Percentiles rank a stretch among this genome's conserved stretches.
phyloP scores from a whole-genome alignment of 2,329 filamentous ascomycete species.

The Plectosphaerella sp. region DNA sequence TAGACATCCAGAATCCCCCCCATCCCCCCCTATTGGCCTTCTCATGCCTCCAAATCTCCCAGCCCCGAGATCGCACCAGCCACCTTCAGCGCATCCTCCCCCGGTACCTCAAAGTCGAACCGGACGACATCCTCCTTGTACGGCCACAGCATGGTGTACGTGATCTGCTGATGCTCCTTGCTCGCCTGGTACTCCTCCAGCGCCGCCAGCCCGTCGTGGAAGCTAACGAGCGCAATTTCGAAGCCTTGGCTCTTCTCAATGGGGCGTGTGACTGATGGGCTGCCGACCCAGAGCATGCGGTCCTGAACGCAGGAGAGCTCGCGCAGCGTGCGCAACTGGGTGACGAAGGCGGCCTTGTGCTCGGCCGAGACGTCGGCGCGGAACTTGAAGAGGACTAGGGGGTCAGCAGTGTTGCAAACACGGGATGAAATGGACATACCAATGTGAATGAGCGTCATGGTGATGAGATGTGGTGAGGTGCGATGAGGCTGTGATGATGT shows the following conservation, averaged over 20 bases:
- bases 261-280: conserved; percentile 47
- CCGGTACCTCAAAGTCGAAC: conserved; percentile 48
- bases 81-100: neutral
- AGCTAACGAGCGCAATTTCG: conserved; percentile 46
- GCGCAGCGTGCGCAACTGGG: conserved; percentile 44
- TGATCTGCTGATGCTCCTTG: conserved; percentile 46
- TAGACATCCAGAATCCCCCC: too few relatives aligned
- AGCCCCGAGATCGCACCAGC: too few relatives aligned
- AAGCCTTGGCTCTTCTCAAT: conserved; percentile 49
- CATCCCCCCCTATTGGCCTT: too few relatives aligned
- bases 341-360: conserved; percentile 39
- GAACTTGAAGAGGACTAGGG: conserved; percentile 46
- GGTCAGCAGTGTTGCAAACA: neutral
- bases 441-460: conserved; percentile 30
- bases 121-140: conserved; percentile 47
- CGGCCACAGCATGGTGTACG: conserved; percentile 44
- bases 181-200: conserved; percentile 48
- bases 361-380: conserved; percentile 31
- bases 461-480: too few relatives aligned
- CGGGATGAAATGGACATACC: conserved; percentile 14
- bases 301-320: conserved; percentile 40
- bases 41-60: too few relatives aligned
- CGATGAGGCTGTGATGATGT: too few relatives aligned
- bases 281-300: conserved; percentile 44
- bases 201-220: conserved; percentile 38